A percentile compares a stretch with the other conserved stretches of the same genome.
Conservation (phyloP, 805 yeast genomes). For the Sugiyamaella lignohabitans region DNA sequence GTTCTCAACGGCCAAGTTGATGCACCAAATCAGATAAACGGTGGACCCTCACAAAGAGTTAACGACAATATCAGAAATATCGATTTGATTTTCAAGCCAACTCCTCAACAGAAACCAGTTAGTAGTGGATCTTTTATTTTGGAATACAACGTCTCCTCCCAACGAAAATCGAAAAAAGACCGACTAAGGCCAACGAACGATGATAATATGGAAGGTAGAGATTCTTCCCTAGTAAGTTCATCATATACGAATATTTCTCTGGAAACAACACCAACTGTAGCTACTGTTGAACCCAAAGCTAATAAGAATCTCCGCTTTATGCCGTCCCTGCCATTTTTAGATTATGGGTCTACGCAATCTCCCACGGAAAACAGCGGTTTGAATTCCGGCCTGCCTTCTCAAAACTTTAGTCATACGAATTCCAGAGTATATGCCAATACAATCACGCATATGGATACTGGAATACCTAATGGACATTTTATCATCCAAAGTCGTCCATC, state of each 20-base stretch:
- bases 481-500: too few relatives aligned
- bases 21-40: too few relatives aligned
- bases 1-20: too few relatives aligned
- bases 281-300: too few relatives aligned
- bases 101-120: conserved; percentile 21
- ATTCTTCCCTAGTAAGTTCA: too few relatives aligned
- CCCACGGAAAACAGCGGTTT: background rate
- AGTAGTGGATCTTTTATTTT: conserved; percentile 13
- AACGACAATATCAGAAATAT: conserved; percentile 11
- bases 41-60: background rate
- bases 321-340: too few relatives aligned
- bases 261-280: too few relatives aligned
- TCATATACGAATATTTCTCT: background rate
- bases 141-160: conserved; percentile 2
- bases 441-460: background rate
- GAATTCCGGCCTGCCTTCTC: too few relatives aligned
- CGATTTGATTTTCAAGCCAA: conserved; percentile 13
- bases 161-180: background rate
- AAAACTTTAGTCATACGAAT: background rate
- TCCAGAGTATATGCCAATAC: background rate
- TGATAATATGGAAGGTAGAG: background rate
- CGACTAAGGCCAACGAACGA: background rate
- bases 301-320: too few relatives aligned
- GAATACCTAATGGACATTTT: too few relatives aligned
- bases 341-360: background rate